Conservation (phyloP, 225 moss, liverwort and hornwort genomes). For the Takakia lepidozioides region DNA sequence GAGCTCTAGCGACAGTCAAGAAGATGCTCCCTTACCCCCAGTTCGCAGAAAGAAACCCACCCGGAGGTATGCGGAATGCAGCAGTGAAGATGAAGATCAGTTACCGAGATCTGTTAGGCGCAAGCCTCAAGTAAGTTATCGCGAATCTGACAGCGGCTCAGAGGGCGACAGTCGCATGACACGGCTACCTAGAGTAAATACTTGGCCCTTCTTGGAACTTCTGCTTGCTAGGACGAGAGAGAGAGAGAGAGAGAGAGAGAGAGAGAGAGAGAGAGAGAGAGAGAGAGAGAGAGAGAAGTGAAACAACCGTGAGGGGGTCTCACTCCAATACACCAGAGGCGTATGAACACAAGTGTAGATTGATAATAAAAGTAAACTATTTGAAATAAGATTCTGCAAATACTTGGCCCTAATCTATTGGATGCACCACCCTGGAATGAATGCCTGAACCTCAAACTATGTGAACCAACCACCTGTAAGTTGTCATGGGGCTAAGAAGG, state of each 20-base stretch:
- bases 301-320: too few relatives aligned
- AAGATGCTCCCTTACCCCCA: constrained; percentile 38
- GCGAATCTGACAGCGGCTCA: constrained; percentile 39
- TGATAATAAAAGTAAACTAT: too few relatives aligned
- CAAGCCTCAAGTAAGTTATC: constrained; percentile 31
- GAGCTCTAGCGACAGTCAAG: constrained; percentile 21
- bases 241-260: too few relatives aligned
- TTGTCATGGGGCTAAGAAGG: constrained; percentile 35
- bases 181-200: constrained; percentile 20
- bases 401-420: too few relatives aligned
- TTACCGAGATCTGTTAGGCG: constrained; percentile 21
- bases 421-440: too few relatives aligned
- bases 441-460: background rate
- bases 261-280: too few relatives aligned
- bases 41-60: constrained; percentile 38
- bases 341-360: too few relatives aligned
- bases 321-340: too few relatives aligned
- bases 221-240: too few relatives aligned
- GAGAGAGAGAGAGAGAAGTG: too few relatives aligned
- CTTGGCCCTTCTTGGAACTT: too few relatives aligned
- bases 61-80: constrained; percentile 30
- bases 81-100: constrained; percentile 29
- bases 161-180: constrained; percentile 20
- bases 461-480: constrained; percentile 11
- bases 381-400: too few relatives aligned